phyloP scores from a whole-genome alignment of 768 basidiomycete species.

The Tricholoma sp. region DNA sequence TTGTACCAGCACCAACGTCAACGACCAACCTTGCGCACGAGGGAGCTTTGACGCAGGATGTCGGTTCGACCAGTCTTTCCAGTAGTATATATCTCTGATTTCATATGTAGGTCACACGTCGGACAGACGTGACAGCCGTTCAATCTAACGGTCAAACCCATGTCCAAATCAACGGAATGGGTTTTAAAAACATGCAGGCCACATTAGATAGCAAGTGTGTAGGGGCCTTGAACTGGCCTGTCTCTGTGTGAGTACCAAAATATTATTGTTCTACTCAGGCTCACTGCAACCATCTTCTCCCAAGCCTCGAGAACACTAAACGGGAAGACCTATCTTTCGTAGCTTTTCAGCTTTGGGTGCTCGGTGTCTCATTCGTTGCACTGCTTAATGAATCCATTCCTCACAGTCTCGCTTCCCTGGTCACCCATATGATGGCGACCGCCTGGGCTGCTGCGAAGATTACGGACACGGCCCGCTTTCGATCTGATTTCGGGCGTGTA shows the following conservation, averaged over 20 bases:
- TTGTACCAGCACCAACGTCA: slow-evolving; percentile 11
- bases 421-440: slow-evolving; percentile 71
- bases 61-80: not conserved
- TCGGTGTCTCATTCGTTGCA: slow-evolving; percentile 74
- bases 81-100: not conserved
- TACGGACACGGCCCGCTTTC: slow-evolving; percentile 53
- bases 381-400: slow-evolving; percentile 75
- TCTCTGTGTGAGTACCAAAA: slow-evolving; percentile 48
- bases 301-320: slow-evolving; percentile 64
- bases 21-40: slow-evolving; percentile 2
- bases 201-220: slow-evolving; percentile 48
- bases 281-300: slow-evolving; percentile 4
- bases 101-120: slow-evolving; percentile 2
- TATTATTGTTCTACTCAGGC: not conserved
- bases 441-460: slow-evolving; percentile 72
- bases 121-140: slow-evolving; percentile 11
- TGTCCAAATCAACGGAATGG: slow-evolving; percentile 29
- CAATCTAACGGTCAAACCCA: slow-evolving; percentile 17
- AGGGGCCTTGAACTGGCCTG: slow-evolving; percentile 63
- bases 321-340: slow-evolving; percentile 78
- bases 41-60: slow-evolving; percentile 4
- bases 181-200: slow-evolving; percentile 26
- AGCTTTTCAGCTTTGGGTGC: slow-evolving; percentile 74
- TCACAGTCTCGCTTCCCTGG: slow-evolving; percentile 67
- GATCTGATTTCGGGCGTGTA: slow-evolving; percentile 45